Evolutionary conservation across 169 alveolate genomes (phyloP).

Genomic region (Plasmodium malariae): DNA sequence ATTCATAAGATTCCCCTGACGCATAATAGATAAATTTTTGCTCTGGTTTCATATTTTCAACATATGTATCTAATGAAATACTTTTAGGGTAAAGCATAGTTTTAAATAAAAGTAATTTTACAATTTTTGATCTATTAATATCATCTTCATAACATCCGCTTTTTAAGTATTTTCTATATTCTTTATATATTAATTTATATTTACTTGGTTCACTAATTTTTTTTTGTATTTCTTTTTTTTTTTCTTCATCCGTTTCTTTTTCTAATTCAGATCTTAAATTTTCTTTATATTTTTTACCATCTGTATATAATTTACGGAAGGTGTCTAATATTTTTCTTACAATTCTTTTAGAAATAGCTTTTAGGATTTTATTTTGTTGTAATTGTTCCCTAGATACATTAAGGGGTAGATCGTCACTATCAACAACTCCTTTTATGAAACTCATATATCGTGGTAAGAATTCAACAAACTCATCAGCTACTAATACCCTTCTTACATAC

Average conservation of each 20-base stretch:
- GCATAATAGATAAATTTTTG: constrained; percentile 95
- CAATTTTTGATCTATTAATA: constrained; percentile 93
- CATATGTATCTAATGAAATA: constrained; percentile 92
- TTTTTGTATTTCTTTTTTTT: constrained; percentile 84
- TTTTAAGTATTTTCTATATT: constrained; percentile 93
- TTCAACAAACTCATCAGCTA: constrained; percentile 95
- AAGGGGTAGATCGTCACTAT: constrained; percentile 96
- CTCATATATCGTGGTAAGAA: constrained; percentile 95
- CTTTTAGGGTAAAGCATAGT: constrained; percentile 90
- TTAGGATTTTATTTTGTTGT: constrained; percentile 95
- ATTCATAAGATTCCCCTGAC: constrained; percentile 91
- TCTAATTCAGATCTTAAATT: constrained; percentile 85
- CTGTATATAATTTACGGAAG: constrained; percentile 93
- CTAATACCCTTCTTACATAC: constrained; percentile 94
- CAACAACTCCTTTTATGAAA: constrained; percentile 96
- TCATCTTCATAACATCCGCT: constrained; percentile 97
- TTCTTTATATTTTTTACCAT: constrained; percentile 89
- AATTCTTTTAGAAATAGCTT: constrained; percentile 96
- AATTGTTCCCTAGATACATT: constrained; percentile 95
- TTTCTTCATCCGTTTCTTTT: constrained; percentile 88
- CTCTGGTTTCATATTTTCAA: constrained; percentile 94
- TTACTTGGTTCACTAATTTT: constrained; percentile 86
- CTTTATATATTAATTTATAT: constrained; percentile 91
- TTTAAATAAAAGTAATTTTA: constrained; percentile 93
- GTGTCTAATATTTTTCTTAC: constrained; percentile 97